Conservation (phyloP, 257 asterid genomes). For the Solanum clarkiae region DNA sequence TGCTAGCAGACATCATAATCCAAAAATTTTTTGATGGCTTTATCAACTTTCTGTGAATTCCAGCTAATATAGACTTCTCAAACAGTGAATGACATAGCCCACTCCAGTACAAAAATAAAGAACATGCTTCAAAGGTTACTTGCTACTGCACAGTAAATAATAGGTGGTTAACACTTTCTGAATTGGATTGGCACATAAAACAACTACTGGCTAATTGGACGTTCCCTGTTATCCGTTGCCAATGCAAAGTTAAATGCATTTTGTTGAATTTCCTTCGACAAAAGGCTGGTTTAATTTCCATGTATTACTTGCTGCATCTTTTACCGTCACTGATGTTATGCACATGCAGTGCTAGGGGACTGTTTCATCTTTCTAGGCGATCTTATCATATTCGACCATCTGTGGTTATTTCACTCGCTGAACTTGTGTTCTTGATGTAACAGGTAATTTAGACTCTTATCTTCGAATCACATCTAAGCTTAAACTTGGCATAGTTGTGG, state of each 20-base stretch:
- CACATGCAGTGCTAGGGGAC: not conserved
- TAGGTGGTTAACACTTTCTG: not conserved
- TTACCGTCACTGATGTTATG: not conserved
- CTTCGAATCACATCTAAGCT: constrained; percentile 69
- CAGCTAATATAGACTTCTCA: not conserved
- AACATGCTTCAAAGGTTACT: not conserved
- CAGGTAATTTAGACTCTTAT: constrained; percentile 72
- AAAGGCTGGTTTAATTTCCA: not conserved
- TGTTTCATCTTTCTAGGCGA: not conserved
- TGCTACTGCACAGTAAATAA: not conserved
- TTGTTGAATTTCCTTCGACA: not conserved
- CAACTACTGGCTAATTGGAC: not conserved
- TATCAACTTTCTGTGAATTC: not conserved
- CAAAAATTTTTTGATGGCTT: not conserved
- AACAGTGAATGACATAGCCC: not conserved
- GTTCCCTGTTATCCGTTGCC: not conserved
- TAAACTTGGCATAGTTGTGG: constrained; percentile 56
- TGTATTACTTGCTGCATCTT: not conserved
- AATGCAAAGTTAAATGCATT: not conserved
- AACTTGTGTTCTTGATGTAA: constrained; percentile 8
- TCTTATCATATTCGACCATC: not conserved
- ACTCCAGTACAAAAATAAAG: not conserved
- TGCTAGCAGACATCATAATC: not conserved
- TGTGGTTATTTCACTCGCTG: not conserved
- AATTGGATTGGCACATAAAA: not conserved